phyloP scores from a whole-genome alignment of 805 yeast genomes.

The Yamadazyma sp. region DNA sequence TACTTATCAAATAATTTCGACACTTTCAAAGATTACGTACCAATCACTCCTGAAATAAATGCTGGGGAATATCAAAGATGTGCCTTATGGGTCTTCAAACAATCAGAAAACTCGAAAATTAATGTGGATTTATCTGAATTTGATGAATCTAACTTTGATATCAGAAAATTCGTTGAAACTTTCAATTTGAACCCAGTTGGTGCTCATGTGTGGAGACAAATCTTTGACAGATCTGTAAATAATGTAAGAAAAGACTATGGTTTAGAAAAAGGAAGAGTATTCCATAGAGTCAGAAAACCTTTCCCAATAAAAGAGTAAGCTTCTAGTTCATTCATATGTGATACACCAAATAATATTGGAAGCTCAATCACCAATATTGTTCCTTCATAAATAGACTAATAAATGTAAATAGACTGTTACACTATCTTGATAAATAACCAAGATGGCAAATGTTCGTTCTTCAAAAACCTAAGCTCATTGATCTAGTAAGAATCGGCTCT shows the following conservation, averaged over 20 bases:
- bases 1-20: slow-evolving; percentile 32
- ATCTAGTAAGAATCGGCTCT: too few species aligned
- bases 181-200: slow-evolving; percentile 74
- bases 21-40: slow-evolving; percentile 56
- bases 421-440: too few species aligned
- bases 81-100: slow-evolving; percentile 88
- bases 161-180: slow-evolving; percentile 60
- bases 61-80: slow-evolving; percentile 71
- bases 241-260: slow-evolving; percentile 70
- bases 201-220: slow-evolving; percentile 87
- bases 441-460: too few species aligned
- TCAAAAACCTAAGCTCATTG: too few species aligned
- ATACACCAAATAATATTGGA: too few species aligned
- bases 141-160: slow-evolving; percentile 48
- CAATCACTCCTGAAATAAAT: slow-evolving; percentile 90
- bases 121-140: slow-evolving; percentile 9
- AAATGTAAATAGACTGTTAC: too few species aligned
- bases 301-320: slow-evolving; percentile 26
- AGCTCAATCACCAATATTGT: too few species aligned
- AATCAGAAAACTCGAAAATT: slow-evolving; percentile 32
- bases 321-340: too few species aligned
- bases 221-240: slow-evolving; percentile 73
- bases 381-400: too few species aligned
- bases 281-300: slow-evolving; percentile 53
- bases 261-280: slow-evolving; percentile 72